A percentile compares a stretch with the other conserved stretches of the same genome.
These are phyloP conservation scores for Marsdenia floribunda DNA, from an alignment of 257 asterid species.

Conservation along the genomic window DNA sequence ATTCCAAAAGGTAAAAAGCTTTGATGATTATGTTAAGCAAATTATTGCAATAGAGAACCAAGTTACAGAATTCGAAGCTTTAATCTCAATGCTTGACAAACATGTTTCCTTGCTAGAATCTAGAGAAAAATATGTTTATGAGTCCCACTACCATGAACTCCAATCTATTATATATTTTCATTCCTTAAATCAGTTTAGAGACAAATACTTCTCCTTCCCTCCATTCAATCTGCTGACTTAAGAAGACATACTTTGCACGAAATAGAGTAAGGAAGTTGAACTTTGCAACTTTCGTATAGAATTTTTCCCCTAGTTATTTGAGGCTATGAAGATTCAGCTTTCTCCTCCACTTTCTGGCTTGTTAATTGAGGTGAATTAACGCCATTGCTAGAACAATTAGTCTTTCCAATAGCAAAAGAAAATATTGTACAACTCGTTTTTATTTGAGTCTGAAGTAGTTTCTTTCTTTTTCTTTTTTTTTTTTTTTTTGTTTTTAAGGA, in stretches of 20 bases:
- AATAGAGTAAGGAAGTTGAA: no score
- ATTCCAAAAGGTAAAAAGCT: slow-evolving; percentile 58
- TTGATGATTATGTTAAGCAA: slow-evolving; percentile 68
- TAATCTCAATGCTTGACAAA: slow-evolving; percentile 76
- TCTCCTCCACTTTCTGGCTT: slow-evolving; percentile 10
- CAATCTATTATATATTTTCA: background rate
- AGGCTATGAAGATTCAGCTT: no score
- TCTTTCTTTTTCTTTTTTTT: no score
- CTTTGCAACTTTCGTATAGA: no score
- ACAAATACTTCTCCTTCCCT: background rate
- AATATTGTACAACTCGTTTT: no score
- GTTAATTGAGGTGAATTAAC: background rate
- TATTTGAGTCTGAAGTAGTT: no score
- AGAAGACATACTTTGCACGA: no score
- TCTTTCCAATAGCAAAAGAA: background rate
- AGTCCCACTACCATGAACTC: slow-evolving; percentile 40
- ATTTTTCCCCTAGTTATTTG: no score
- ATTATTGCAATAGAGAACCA: slow-evolving; percentile 74
- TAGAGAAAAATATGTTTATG: slow-evolving; percentile 58
- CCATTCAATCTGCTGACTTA: no score
- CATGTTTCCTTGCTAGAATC: slow-evolving; percentile 79
- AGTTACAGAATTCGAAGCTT: slow-evolving; percentile 86
- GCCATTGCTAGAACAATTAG: background rate
- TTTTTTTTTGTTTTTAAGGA: no score
- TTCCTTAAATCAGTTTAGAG: background rate